phyloP scores from a whole-genome alignment of 345 rosid genomes.

The Pistacia integerrima region DNA sequence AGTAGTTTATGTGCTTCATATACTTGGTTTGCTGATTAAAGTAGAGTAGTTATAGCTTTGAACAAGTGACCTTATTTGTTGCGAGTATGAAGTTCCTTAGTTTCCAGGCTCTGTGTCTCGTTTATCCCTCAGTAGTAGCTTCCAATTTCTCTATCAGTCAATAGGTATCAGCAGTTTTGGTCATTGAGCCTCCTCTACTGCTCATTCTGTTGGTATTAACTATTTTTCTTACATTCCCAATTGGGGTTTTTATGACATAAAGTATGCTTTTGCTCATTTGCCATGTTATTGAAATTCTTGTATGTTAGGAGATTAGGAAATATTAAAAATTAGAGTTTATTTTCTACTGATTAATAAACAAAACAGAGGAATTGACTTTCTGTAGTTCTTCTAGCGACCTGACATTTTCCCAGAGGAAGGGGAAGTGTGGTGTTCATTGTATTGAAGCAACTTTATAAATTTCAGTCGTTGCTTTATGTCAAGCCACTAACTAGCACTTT shows the following conservation, averaged over 20 bases:
- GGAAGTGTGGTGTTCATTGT: background rate
- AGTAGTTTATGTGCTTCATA: background rate
- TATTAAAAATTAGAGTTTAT: background rate
- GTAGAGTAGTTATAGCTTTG: background rate
- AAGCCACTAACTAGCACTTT: background rate
- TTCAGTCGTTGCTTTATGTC: background rate
- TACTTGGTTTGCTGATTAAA: background rate
- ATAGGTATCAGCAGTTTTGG: background rate
- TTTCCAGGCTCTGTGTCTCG: background rate
- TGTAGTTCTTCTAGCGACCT: no score
- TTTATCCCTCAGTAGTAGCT: background rate
- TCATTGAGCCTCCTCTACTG: background rate
- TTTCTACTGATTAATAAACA: background rate
- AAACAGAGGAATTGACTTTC: background rate
- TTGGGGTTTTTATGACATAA: no score
- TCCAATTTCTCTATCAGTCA: background rate
- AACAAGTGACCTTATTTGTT: background rate
- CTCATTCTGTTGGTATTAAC: background rate
- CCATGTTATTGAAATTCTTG: background rate
- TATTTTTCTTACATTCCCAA: background rate
- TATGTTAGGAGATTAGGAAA: no score
- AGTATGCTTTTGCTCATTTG: background rate
- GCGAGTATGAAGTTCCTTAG: background rate
- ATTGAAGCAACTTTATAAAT: background rate
- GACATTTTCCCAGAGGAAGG: background rate